These are phyloP conservation scores for Raffaelea arxii DNA, from an alignment of 2,329 filamentous ascomycete species.

Conservation along the genomic window DNA sequence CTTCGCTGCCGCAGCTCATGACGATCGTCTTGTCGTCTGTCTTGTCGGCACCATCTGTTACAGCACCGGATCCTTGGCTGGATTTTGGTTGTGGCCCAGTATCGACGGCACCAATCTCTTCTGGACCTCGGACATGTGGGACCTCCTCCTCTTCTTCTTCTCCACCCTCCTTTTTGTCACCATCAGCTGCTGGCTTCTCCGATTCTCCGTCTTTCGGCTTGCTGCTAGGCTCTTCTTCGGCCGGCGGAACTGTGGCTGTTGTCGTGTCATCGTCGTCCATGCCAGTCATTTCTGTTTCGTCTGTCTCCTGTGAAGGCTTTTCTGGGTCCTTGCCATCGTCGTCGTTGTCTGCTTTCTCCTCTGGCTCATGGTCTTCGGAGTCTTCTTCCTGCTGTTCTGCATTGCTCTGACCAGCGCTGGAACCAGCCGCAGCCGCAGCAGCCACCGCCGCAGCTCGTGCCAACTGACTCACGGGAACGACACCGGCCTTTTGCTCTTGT, in stretches of 20 bases:
- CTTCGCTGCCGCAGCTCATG: neutral
- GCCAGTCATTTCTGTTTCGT: conserved; percentile 5
- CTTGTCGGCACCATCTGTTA: conserved; percentile 23
- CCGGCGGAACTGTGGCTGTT: conserved; percentile 17
- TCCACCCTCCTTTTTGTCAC: conserved; percentile 15
- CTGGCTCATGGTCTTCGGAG: conserved; percentile 14
- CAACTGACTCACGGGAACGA: conserved; percentile 60
- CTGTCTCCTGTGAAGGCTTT: conserved; percentile 10
- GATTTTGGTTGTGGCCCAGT: conserved; percentile 62
- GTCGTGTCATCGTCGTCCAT: conserved; percentile 11
- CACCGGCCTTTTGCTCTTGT: conserved; percentile 77
- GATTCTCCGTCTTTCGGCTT: no score
- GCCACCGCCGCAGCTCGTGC: conserved; percentile 28
- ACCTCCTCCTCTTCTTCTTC: conserved; percentile 42
- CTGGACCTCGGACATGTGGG: conserved; percentile 76
- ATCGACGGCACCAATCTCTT: conserved; percentile 77
- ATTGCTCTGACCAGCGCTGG: conserved; percentile 8
- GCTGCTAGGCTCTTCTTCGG: neutral
- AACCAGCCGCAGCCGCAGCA: conserved; percentile 9
- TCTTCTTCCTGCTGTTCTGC: conserved; percentile 3
- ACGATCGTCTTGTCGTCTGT: conserved; percentile 13
- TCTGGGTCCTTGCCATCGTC: neutral
- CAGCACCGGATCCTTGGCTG: no score
- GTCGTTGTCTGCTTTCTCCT: conserved; percentile 11
- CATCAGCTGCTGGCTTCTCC: neutral